Base-by-base conservation (phyloP, 108 stramenopile genomes). In the Mediolabrus comicus region DNA sequence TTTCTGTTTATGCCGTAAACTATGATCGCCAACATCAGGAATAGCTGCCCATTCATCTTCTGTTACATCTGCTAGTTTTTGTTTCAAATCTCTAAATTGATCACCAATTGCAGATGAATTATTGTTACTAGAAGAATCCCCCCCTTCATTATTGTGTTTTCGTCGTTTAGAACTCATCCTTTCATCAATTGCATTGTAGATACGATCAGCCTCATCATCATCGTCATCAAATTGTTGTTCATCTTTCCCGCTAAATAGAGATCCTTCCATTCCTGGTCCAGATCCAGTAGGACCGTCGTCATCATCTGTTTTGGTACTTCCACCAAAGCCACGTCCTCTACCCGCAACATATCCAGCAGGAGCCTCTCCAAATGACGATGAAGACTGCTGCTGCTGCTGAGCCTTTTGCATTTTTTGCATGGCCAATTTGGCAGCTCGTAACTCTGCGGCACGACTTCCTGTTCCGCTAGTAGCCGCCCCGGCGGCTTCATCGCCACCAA, bases 141-240 rank as follows among this genome's bases (percentile, higher is more conserved):
- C 46, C 6, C 53, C 63, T 30, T 55, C 49, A 27, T 63, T 35
- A 27, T 55, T 69, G 11, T 39, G 65, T 51, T 83, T 80, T 49
- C 83, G 72, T 60, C 95, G 80, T 43, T 85, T 88, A 51, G 86
- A 79, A 41, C 82, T 82, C 94, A 99, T 89, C 59, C 91, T 84
- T 83, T 97, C 97, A 71, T 99, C 98, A 70, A 99, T 94, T 6
- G 95, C 90, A 22, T 85, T 92, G 77, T 98, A 99, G 25, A 98
- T 91, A 51, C 71, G 55, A 74, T 99, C 99, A 24, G 99, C 98
- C 84, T 98, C 97, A 57, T 83, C 88, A 78, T 98, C 98, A 29
- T 97, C 98, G 13, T 94, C 83, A 41, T 97, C 97, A 67, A 95
- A 97, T 19, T 85, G 92, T 30, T 82, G 62, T 25, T 83, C 81